Percentiles rank a stretch among this genome's conserved stretches.
Conservation (phyloP, 2,329 filamentous ascomycete genomes). For the Zopfia rhizophila region DNA sequence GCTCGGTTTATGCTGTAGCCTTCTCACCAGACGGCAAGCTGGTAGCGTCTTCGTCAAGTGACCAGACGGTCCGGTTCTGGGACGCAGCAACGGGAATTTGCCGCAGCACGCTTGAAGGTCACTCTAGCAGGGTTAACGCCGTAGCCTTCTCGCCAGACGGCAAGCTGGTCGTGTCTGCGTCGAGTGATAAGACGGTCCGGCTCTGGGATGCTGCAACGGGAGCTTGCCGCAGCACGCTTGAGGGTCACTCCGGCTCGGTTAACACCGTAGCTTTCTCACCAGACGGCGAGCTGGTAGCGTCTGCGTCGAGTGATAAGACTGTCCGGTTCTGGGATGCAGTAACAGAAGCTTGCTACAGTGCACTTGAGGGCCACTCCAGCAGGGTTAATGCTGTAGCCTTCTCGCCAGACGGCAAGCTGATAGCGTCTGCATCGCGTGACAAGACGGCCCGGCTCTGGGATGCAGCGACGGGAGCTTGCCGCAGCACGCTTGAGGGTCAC, state of each 20-base stretch:
- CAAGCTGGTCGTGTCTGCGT: no score
- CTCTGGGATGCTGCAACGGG: no score
- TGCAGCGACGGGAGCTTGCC: slow-evolving; percentile 5
- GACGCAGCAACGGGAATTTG: slow-evolving; percentile 2
- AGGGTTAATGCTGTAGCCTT: slow-evolving; percentile 3
- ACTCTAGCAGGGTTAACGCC: neutral
- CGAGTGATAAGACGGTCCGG: no score
- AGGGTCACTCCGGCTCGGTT: slow-evolving; percentile 2
- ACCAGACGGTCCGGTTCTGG: slow-evolving; percentile 5
- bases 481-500: slow-evolving; percentile 2
- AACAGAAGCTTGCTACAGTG: slow-evolving; percentile 4
- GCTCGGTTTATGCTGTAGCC: slow-evolving; percentile 4
- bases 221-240: no score
- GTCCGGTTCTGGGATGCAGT: slow-evolving; percentile 20
- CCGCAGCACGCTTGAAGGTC: slow-evolving; percentile 1
- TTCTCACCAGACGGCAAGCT: slow-evolving; percentile 20
- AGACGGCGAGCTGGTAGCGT: slow-evolving; percentile 24
- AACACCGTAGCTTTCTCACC: slow-evolving; percentile 21
- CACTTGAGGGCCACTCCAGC: slow-evolving; percentile 62
- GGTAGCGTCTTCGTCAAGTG: slow-evolving; percentile 6
- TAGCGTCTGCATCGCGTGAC: slow-evolving; percentile 23
- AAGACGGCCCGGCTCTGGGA: slow-evolving; percentile 23
- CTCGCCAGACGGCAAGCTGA: slow-evolving; percentile 17
- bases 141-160: slow-evolving; percentile 15
- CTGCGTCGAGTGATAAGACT: slow-evolving; percentile 19